Evolutionary conservation across 192 early-diverging fungal genomes (phyloP).

Genomic region (Oehlia diaphana): DNA sequence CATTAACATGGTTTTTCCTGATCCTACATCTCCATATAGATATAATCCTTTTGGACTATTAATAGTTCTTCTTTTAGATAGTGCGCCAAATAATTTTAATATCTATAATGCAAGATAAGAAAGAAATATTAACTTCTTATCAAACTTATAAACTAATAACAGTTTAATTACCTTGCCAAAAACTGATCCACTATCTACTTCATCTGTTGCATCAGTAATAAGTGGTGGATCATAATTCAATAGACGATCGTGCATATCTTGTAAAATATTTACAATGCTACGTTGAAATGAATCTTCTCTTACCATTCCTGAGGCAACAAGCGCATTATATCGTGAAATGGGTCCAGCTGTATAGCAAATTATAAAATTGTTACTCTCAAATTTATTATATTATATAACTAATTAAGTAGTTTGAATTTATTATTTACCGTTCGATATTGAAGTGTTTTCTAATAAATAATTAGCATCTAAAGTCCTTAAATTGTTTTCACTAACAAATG

Average conservation of each 20-base stretch:
- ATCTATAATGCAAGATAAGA: constrained; percentile 7
- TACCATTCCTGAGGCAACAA: constrained; percentile 57
- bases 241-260: constrained; percentile 65
- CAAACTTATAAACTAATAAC: background rate
- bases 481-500: background rate
- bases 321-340: constrained; percentile 39
- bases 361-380: background rate
- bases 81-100: constrained; percentile 32
- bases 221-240: constrained; percentile 55
- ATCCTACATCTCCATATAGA: constrained; percentile 78
- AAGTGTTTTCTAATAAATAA: background rate
- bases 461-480: background rate
- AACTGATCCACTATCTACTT: constrained; percentile 18
- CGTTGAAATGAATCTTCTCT: constrained; percentile 70
- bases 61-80: constrained; percentile 27
- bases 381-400: background rate
- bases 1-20: constrained; percentile 96
- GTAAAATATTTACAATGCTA: constrained; percentile 61
- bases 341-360: constrained; percentile 37
- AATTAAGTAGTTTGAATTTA: background rate
- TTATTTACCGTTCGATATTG: background rate
- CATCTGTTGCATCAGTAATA: constrained; percentile 14
- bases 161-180: constrained; percentile 41
- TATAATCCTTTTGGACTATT: constrained; percentile 55
- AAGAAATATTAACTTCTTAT: too few relatives aligned